Base-by-base conservation (phyloP, 2,329 filamentous ascomycete species). In the Fusarium duplospermum region DNA sequence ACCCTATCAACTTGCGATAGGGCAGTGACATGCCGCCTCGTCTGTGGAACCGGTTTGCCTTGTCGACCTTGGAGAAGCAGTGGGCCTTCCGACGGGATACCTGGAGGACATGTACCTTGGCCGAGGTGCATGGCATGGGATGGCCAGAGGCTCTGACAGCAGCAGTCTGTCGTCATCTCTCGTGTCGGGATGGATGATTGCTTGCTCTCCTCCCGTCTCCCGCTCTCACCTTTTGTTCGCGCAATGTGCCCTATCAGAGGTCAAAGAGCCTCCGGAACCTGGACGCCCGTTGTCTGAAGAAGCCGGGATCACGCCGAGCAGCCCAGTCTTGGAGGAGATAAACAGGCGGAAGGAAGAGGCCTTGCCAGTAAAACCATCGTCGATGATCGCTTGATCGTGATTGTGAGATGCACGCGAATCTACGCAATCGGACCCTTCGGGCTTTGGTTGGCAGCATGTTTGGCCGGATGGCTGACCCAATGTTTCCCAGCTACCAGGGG, bases 11-110 rank as follows among this genome's bases (percentile, higher is more conserved):
- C 61, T 59, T 56, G 58, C 59, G 72, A 74, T 70, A 75, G 38
- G 62, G 66, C 62, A 73, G 69, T 74, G 72, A 74, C 72, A 75
- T 74, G 66, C 69, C 59, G 65, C 59, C 57, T 74, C 38, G 59
- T 47, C 65, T 71, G 62, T 72, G 65, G 72, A 74, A 75, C 72
- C 72, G 66, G 69, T 67, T 74, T 67, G 66, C 60, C 62, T 72
- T 67, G 62, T 64, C 65, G 47, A 64, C 61, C 57, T 36, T 75
- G 50, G 40, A 72, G 60, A 64, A 68, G 36, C 60, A 56, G 69
- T 67, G 72, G 72, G 69, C 42, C 69, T 29, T 62, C 50, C 33
- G 20, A 45, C 6, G n/a, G 16, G 27, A 66, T 62, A 60, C 60
- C 59, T 52, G 38, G 35, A 59, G 29, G 14, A 10, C 40, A 73